phyloP scores from a whole-genome alignment of 768 basidiomycete species.

The Boletus vinaceobasis region DNA sequence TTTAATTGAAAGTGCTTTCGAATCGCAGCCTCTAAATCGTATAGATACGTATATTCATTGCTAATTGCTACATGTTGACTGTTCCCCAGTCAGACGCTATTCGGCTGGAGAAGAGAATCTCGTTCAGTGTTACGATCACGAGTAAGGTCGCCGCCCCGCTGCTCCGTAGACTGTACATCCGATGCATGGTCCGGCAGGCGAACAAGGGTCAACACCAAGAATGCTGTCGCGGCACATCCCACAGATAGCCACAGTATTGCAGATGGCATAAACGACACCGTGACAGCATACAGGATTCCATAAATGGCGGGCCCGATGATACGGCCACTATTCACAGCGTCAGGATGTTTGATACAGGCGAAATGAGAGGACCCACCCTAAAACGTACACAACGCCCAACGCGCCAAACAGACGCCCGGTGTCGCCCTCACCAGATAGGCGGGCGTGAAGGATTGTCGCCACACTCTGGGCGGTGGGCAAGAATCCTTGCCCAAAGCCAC shows the following conservation, averaged over 20 bases:
- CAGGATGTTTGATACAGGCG: background rate
- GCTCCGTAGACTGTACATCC: background rate
- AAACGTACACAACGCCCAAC: slow-evolving; percentile 3
- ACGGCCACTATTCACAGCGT: background rate
- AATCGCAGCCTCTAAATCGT: too few relatives aligned
- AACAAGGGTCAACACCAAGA: background rate
- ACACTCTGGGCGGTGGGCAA: slow-evolving; percentile 1
- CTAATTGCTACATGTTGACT: background rate
- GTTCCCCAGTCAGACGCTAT: background rate
- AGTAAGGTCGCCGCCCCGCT: background rate
- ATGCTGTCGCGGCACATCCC: background rate
- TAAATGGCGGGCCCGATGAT: background rate
- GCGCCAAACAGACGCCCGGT: background rate
- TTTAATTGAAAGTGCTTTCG: too few relatives aligned
- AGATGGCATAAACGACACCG: background rate
- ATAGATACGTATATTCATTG: too few relatives aligned
- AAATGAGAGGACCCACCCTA: background rate
- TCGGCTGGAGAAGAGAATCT: background rate
- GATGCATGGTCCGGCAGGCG: background rate
- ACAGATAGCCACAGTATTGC: slow-evolving; percentile 1
- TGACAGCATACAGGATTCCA: background rate
- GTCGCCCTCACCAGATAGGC: background rate
- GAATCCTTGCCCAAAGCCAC: background rate
- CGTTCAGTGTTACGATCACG: background rate
- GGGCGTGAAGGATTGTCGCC: background rate